Percentiles rank a stretch among this genome's conserved stretches.
Conservation (phyloP, 805 yeast species). For the Candida orba region DNA sequence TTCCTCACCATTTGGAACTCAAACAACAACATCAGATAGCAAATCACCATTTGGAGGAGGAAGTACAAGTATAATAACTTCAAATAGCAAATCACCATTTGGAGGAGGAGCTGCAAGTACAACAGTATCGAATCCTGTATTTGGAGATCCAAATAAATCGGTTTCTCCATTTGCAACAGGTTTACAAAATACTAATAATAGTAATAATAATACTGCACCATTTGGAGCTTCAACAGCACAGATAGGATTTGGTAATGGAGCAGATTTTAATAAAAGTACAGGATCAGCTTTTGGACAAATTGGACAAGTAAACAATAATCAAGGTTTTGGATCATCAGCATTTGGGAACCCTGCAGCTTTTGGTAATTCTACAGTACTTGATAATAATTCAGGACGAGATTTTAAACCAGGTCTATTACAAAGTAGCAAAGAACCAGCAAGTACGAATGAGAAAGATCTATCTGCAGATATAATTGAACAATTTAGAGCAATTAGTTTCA, state of each 20-base stretch:
- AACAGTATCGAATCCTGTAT: slow-evolving; percentile 2
- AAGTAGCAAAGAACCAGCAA: slow-evolving; percentile 26
- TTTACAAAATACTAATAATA: not conserved
- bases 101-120: not conserved
- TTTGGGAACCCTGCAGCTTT: slow-evolving; percentile 12
- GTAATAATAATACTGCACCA: not conserved
- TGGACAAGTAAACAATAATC: not conserved
- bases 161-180: slow-evolving; percentile 8
- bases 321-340: slow-evolving; percentile 6
- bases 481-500: slow-evolving; percentile 42
- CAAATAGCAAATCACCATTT: slow-evolving; percentile 1
- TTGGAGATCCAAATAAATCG: slow-evolving; percentile 1
- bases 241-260: too few relatives aligned
- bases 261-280: too few relatives aligned
- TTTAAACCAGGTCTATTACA: slow-evolving; percentile 25
- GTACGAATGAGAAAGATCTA: slow-evolving; percentile 29
- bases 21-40: not conserved
- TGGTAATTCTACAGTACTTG: slow-evolving; percentile 3
- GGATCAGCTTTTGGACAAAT: too few relatives aligned
- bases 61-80: too few relatives aligned
- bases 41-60: slow-evolving; percentile 2
- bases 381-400: slow-evolving; percentile 7
- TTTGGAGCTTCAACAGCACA: not conserved
- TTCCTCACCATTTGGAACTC: slow-evolving; percentile 2
- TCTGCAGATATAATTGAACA: slow-evolving; percentile 36